Percentiles rank a stretch among this genome's conserved stretches.
Conservation (phyloP, 176 grass and related monocot species). For the Elymus sibiricus region DNA sequence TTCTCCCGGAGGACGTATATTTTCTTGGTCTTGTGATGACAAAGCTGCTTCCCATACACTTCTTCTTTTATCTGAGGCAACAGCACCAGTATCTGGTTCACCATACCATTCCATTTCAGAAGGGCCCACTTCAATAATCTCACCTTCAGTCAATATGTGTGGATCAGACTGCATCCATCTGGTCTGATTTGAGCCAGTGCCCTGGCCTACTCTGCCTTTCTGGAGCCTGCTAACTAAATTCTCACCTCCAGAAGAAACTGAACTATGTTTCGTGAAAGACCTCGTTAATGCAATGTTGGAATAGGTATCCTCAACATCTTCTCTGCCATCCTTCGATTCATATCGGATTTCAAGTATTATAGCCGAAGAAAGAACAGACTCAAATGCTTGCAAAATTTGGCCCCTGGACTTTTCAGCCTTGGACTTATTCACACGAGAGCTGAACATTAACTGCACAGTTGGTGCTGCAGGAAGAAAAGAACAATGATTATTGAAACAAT, state of each 20-base stretch:
- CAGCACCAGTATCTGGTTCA: slow-evolving; percentile 17
- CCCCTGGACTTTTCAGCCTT: slow-evolving; percentile 86
- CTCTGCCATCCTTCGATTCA: slow-evolving; percentile 44
- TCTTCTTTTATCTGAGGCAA: slow-evolving; percentile 28
- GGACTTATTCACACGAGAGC: slow-evolving; percentile 53
- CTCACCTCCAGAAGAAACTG: slow-evolving; percentile 51
- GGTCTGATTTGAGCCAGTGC: slow-evolving; percentile 41
- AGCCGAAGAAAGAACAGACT: slow-evolving; percentile 72
- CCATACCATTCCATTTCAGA: slow-evolving; percentile 32
- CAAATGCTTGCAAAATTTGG: slow-evolving; percentile 90
- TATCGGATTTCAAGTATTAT: slow-evolving; percentile 90
- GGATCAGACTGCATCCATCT: slow-evolving; percentile 76
- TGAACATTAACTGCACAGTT: slow-evolving; percentile 78
- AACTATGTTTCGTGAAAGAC: slow-evolving; percentile 60
- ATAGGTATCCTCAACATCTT: slow-evolving; percentile 31
- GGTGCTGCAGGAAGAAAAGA: slow-evolving; percentile 53
- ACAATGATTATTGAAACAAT: slow-evolving; percentile 5
- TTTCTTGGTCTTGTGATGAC: slow-evolving; percentile 30
- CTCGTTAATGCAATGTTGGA: slow-evolving; percentile 54
- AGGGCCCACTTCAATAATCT: slow-evolving; percentile 71
- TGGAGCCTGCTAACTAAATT: slow-evolving; percentile 51
- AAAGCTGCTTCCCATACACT: slow-evolving; percentile 24
- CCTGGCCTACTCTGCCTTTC: slow-evolving; percentile 29
- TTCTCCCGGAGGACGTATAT: slow-evolving; percentile 21
- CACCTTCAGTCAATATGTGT: slow-evolving; percentile 91